phyloP scores from a whole-genome alignment of 306 rosid genomes.

The apple (Malus domestica) region DNA sequence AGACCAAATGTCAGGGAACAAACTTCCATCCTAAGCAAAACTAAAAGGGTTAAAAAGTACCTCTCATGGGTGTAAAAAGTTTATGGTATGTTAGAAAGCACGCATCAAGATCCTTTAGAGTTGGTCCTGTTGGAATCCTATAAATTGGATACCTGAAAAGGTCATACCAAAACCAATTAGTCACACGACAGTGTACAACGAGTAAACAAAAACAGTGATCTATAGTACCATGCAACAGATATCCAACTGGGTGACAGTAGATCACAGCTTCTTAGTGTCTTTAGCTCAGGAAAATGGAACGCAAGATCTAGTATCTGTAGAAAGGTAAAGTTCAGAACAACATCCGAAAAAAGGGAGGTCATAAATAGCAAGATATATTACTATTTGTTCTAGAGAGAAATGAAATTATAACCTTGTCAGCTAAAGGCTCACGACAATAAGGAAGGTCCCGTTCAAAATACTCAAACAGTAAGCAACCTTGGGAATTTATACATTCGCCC shows the following conservation, averaged over 20 bases:
- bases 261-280: constrained; percentile 74
- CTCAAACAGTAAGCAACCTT: constrained; percentile 62
- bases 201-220: constrained; percentile 10
- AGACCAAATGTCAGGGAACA: not conserved
- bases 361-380: not conserved
- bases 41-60: constrained; percentile 24
- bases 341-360: not conserved
- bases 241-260: constrained; percentile 71
- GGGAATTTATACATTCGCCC: constrained; percentile 59
- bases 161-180: constrained; percentile 14
- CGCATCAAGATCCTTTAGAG: constrained; percentile 83
- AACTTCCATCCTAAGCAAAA: not conserved
- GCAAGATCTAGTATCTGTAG: constrained; percentile 72
- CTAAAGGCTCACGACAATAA: constrained; percentile 80
- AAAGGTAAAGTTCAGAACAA: constrained; percentile 15
- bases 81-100: constrained; percentile 82
- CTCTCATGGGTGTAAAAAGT: constrained; percentile 55
- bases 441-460: constrained; percentile 75
- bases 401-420: constrained; percentile 58
- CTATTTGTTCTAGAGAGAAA: not conserved
- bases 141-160: constrained; percentile 85
- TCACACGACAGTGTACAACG: not conserved
- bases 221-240: constrained; percentile 84
- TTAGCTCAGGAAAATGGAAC: constrained; percentile 52
- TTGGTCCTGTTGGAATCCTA: constrained; percentile 92